A percentile compares a stretch with the other conserved stretches of the same genome.
phyloP scores from a whole-genome alignment of 2,329 filamentous ascomycete genomes.

The Chaetomiaceae sp. region DNA sequence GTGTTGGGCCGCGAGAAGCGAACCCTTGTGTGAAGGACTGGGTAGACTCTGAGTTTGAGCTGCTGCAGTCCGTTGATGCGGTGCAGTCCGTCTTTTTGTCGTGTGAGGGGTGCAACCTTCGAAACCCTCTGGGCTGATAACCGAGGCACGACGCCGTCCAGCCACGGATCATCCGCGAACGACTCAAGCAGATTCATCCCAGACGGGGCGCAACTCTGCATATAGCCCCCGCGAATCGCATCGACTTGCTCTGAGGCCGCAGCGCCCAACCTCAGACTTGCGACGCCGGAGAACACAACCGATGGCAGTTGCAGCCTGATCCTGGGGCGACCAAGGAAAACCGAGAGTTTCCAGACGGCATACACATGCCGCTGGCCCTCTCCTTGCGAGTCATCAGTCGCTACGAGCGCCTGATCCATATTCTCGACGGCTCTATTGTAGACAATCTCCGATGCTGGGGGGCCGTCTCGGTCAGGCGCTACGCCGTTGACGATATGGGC shows the following conservation, averaged over 20 bases:
- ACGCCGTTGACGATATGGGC: slow-evolving; percentile 57
- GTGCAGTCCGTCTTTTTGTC: slow-evolving; percentile 53
- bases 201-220: slow-evolving; percentile 61
- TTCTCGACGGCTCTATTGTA: slow-evolving; percentile 49
- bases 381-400: slow-evolving; percentile 37
- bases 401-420: slow-evolving; percentile 43
- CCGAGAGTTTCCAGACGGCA: slow-evolving; percentile 54
- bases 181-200: slow-evolving; percentile 73
- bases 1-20: slow-evolving; percentile 61
- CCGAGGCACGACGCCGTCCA: slow-evolving; percentile 56
- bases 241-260: slow-evolving; percentile 37
- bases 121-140: slow-evolving; percentile 70
- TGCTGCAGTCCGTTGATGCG: slow-evolving; percentile 60
- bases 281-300: slow-evolving; percentile 57
- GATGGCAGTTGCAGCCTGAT: slow-evolving; percentile 61
- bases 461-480: slow-evolving; percentile 41
- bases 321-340: slow-evolving; percentile 53
- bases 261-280: slow-evolving; percentile 47
- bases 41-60: slow-evolving; percentile 57
- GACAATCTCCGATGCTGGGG: slow-evolving; percentile 52
- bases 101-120: slow-evolving; percentile 62
- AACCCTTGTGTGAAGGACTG: slow-evolving; percentile 66
- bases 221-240: slow-evolving; percentile 51
- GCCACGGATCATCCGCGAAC: slow-evolving; percentile 58
- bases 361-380: slow-evolving; percentile 39